Evolutionary conservation across 805 yeast species (phyloP).

Genomic region (Naumovozyma dairenensis): DNA sequence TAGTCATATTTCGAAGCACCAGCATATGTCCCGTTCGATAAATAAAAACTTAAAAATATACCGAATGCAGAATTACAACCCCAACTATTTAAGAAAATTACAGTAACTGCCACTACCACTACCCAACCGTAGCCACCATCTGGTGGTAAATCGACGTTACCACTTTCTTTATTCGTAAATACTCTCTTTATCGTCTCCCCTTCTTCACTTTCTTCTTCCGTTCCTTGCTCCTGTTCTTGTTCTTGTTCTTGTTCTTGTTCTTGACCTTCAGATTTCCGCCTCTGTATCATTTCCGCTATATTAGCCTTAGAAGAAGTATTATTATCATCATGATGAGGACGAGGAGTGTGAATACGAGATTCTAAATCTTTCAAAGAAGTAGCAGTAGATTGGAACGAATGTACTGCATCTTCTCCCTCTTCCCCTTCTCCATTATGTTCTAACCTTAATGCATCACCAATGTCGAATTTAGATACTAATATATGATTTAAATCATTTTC

Average conservation of each 20-base stretch:
- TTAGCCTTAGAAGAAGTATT: neutral
- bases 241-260: slow-evolving; percentile 1
- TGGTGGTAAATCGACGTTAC: slow-evolving; percentile 34
- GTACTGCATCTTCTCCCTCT: neutral
- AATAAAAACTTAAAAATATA: slow-evolving; percentile 48
- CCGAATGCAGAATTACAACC: slow-evolving; percentile 63
- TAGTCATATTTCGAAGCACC: slow-evolving; percentile 51
- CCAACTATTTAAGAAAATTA: slow-evolving; percentile 56
- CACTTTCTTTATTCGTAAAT: slow-evolving; percentile 30
- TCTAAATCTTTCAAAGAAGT: neutral
- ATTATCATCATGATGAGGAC: neutral
- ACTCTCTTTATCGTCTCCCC: slow-evolving; percentile 22
- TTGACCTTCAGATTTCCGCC: neutral
- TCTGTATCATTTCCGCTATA: too few species aligned
- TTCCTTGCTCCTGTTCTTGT: slow-evolving; percentile 4
- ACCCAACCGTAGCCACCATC: slow-evolving; percentile 71
- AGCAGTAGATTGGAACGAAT: neutral
- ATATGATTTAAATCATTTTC: slow-evolving; percentile 11
- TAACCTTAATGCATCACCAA: slow-evolving; percentile 25
- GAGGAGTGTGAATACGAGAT: neutral
- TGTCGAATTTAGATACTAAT: slow-evolving; percentile 19
- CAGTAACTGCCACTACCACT: slow-evolving; percentile 39
- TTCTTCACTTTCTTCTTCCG: neutral
- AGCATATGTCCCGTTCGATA: slow-evolving; percentile 39
- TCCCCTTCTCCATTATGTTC: slow-evolving; percentile 7